Base-by-base conservation (phyloP, 371 early-diverging fungal genomes). In the Dichotomocladium elegans region DNA sequence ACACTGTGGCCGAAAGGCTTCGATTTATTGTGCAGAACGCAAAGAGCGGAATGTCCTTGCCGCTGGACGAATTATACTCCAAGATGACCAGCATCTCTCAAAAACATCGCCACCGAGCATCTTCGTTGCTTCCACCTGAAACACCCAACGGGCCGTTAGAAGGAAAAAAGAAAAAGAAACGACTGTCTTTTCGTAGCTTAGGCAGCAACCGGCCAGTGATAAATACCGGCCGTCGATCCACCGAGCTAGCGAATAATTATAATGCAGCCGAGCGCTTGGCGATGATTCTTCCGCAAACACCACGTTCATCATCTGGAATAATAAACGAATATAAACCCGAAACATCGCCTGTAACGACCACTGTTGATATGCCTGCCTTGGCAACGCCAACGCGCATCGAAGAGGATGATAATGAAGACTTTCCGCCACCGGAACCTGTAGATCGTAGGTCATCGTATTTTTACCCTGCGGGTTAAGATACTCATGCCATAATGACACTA, bases 11-110 rank as follows among this genome's bases (percentile, higher is more conserved):
- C 1, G 65, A 67, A n/a, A 67, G 61, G 28, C 25, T 73, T 12
- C 58, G 55, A 22, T 61, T 70, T 26, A 63, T 59, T n/a, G 55
- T 73, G 5, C 40, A 52, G 28, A 64, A 67, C 37, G 63, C 74
- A n/a, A 69, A 73, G 41, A 57, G 34, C 6, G 30, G 50, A 4
- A 60, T 60, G 59, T 46, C 67, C 15, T 57, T 61, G 53, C 60
- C 51, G 34, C 46, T 57, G 6, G 45, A 41, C 12, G 49, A 67
- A 19, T 4, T 61, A 0, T 63, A 46, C 33, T 41, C 37, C 25
- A 59, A 64, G 26, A 67, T 70, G 9, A 8, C 30, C 26, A 12
- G 46, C 41, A 35, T 59, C 46, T 9, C 57, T 47, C 43, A 59
- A 43, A 25, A 53, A 53, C 19, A 37, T 53, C 29, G 51, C 17